Percentiles rank a stretch among this genome's conserved stretches.
phyloP scores from a whole-genome alignment of 345 rosid species.

The Dipteronia dyeriana region DNA sequence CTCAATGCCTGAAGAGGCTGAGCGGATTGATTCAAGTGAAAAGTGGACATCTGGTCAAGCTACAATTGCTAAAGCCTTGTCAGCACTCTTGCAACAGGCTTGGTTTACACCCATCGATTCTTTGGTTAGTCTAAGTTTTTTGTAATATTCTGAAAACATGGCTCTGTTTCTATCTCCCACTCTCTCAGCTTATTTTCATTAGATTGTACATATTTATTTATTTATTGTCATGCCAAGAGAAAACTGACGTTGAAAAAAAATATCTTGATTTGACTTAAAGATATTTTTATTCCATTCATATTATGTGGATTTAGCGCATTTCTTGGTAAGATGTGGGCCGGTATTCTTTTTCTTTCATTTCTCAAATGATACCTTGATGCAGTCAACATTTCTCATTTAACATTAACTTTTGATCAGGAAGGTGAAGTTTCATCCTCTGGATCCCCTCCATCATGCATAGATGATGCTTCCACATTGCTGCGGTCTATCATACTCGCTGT shows the following conservation, averaged over 20 bases:
- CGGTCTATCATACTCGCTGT: constrained; percentile 56
- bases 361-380: background rate
- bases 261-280: background rate
- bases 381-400: constrained; percentile 2
- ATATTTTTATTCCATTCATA: background rate
- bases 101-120: constrained; percentile 53
- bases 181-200: constrained; percentile 7
- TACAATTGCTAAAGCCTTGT: constrained; percentile 62
- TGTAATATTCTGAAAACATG: constrained; percentile 10
- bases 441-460: constrained; percentile 53
- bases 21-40: constrained; percentile 41
- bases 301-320: background rate
- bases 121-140: constrained; percentile 40
- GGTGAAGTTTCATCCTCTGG: constrained; percentile 32
- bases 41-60: constrained; percentile 56
- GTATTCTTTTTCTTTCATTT: constrained; percentile 8
- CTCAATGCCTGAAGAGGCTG: constrained; percentile 52
- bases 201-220: background rate
- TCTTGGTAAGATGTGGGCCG: no score
- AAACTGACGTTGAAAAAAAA: background rate
- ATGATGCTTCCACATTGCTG: constrained; percentile 66
- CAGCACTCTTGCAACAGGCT: constrained; percentile 70
- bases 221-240: background rate
- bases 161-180: background rate
- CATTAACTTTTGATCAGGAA: constrained; percentile 35